phyloP scores from a whole-genome alignment of 192 early-diverging fungal species.

The Coemansia sp. region DNA sequence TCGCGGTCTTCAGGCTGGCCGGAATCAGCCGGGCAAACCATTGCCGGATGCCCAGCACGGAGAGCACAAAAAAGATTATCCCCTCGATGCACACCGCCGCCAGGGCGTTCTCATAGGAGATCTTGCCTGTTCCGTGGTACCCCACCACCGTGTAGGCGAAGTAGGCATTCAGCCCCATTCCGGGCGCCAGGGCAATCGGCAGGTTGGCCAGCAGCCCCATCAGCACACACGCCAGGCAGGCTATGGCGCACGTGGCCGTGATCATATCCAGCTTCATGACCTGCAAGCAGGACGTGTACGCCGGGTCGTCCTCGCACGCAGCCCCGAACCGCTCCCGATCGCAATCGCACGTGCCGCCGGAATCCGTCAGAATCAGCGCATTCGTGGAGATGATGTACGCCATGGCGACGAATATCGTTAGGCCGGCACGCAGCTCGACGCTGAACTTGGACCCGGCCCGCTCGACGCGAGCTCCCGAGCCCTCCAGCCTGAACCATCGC shows the following conservation, averaged over 20 bases:
- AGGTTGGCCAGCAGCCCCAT: slow-evolving; percentile 72
- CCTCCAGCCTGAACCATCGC: slow-evolving; percentile 62
- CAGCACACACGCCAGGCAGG: slow-evolving; percentile 63
- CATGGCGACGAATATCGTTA: slow-evolving; percentile 73
- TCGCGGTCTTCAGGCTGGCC: slow-evolving; percentile 68
- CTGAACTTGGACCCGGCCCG: slow-evolving; percentile 65
- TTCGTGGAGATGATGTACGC: slow-evolving; percentile 72
- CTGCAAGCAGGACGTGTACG: slow-evolving; percentile 63
- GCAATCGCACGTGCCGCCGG: slow-evolving; percentile 79
- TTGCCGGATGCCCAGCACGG: slow-evolving; percentile 76
- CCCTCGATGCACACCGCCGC: slow-evolving; percentile 82
- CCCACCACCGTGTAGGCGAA: slow-evolving; percentile 84
- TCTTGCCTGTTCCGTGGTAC: slow-evolving; percentile 73
- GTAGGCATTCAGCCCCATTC: slow-evolving; percentile 81
- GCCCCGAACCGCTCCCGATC: slow-evolving; percentile 54
- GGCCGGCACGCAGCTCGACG: slow-evolving; percentile 67
- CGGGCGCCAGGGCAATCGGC: slow-evolving; percentile 77
- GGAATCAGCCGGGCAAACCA: slow-evolving; percentile 75
- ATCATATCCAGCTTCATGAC: slow-evolving; percentile 67
- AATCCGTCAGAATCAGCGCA: slow-evolving; percentile 70
- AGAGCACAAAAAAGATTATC: slow-evolving; percentile 71
- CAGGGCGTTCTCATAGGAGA: slow-evolving; percentile 66
- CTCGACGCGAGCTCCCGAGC: slow-evolving; percentile 56
- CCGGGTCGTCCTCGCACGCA: slow-evolving; percentile 57
- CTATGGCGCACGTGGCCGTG: slow-evolving; percentile 67